Evolutionary conservation across 2,329 filamentous ascomycete species (phyloP).

Genomic region (Aspergillus calidoustus): DNA sequence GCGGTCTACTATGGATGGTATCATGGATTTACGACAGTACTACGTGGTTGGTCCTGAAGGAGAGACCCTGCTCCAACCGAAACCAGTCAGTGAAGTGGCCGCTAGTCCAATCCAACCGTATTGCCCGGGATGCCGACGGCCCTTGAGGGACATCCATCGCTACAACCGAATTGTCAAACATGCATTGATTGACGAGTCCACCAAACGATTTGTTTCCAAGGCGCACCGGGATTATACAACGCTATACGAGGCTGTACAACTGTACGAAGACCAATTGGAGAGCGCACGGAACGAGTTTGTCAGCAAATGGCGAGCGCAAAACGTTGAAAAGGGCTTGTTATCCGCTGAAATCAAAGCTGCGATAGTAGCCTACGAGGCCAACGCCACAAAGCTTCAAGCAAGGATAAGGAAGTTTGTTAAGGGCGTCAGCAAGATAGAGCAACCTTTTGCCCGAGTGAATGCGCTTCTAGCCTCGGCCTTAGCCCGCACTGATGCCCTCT

Average conservation of each 20-base stretch:
- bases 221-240: neutral
- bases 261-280: neutral
- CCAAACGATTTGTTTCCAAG: slow-evolving; percentile 16
- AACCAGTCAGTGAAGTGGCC: neutral
- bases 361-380: neutral
- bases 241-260: neutral
- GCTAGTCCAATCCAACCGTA: neutral
- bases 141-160: slow-evolving; percentile 19
- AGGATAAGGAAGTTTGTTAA: slow-evolving; percentile 7
- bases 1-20: slow-evolving; percentile 13
- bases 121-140: slow-evolving; percentile 21
- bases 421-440: slow-evolving; percentile 4
- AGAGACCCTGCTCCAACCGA: neutral
- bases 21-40: slow-evolving; percentile 13
- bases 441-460: slow-evolving; percentile 15
- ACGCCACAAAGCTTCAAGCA: neutral
- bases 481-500: neutral
- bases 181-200: slow-evolving; percentile 20
- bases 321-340: neutral
- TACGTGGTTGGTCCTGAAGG: slow-evolving; percentile 11
- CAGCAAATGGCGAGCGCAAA: too few species aligned
- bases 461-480: slow-evolving; percentile 8
- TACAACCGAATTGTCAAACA: slow-evolving; percentile 22
- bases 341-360: neutral
- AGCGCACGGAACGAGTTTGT: too few species aligned